phyloP scores from a whole-genome alignment of 306 rosid genomes.

The Inga leiocalycina region DNA sequence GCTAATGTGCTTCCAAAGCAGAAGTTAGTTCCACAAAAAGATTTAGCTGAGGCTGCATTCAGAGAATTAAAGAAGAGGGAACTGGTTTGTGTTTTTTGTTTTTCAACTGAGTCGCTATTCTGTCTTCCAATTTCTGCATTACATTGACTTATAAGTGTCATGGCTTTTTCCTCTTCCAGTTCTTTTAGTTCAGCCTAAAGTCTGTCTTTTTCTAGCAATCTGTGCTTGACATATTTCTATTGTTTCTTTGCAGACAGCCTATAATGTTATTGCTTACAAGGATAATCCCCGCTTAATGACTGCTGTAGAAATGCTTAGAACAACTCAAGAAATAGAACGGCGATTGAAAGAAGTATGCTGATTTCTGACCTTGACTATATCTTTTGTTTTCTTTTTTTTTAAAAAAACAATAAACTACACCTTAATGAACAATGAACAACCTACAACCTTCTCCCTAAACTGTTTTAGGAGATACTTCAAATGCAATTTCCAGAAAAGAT shows the following conservation, averaged over 20 bases:
- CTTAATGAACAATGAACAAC: neutral
- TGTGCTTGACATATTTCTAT: conserved; percentile 26
- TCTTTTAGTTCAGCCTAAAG: neutral
- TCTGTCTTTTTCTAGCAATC: neutral
- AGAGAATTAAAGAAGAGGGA: conserved; percentile 69
- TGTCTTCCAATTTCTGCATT: neutral
- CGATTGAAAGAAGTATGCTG: conserved; percentile 60
- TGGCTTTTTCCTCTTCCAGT: neutral
- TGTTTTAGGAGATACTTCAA: neutral
- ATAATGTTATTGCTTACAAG: conserved; percentile 80
- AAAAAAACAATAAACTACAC: conserved; percentile 17
- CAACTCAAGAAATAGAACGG: conserved; percentile 80
- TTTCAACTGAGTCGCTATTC: neutral
- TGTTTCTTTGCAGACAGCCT: conserved; percentile 62
- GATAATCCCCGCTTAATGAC: conserved; percentile 83
- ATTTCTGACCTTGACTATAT: conserved; percentile 13
- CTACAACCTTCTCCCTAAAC: neutral
- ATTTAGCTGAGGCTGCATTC: conserved; percentile 85
- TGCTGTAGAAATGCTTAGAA: conserved; percentile 78
- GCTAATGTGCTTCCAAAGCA: conserved; percentile 80
- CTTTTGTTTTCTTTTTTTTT: neutral
- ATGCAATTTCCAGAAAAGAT: neutral
- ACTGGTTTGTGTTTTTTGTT: conserved; percentile 49
- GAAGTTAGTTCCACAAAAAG: conserved; percentile 84
- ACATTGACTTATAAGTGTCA: neutral